These are phyloP conservation scores for Monilinia laxa DNA, from an alignment of 2,329 filamentous ascomycete species.

Conservation along the genomic window DNA sequence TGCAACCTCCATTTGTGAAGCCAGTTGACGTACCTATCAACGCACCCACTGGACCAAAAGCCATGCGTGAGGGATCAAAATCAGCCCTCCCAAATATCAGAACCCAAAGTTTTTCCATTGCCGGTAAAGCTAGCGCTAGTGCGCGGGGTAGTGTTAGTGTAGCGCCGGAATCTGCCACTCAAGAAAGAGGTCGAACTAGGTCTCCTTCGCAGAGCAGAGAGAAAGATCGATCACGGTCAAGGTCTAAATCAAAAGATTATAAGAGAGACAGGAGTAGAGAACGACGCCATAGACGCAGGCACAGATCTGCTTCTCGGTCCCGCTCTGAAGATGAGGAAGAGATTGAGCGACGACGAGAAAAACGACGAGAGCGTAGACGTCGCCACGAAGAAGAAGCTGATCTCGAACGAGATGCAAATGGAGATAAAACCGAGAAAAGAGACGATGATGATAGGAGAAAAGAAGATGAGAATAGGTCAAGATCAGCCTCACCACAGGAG, in stretches of 20 bases:
- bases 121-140: conserved; percentile 38
- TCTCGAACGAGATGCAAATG: conserved; percentile 23
- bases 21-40: conserved; percentile 54
- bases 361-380: conserved; percentile 36
- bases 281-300: conserved; percentile 36
- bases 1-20: conserved; percentile 38
- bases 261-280: conserved; percentile 36
- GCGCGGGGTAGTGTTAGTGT: conserved; percentile 35
- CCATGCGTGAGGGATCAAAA: conserved; percentile 87
- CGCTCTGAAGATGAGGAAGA: conserved; percentile 38
- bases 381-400: conserved; percentile 35
- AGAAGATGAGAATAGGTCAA: conserved; percentile 55
- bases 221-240: conserved; percentile 41
- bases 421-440: conserved; percentile 29
- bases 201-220: conserved; percentile 33
- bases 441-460: conserved; percentile 35
- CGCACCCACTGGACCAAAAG: conserved; percentile 90
- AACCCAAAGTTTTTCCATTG: conserved; percentile 42
- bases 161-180: conserved; percentile 32
- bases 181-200: conserved; percentile 35
- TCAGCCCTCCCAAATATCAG: conserved; percentile 69
- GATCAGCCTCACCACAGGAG: conserved; percentile 64
- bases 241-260: conserved; percentile 37
- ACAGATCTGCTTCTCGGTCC: conserved; percentile 37
- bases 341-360: conserved; percentile 38